Percentiles rank a stretch among this genome's conserved stretches.
These are phyloP conservation scores for Coniosporium tulheliwenetii DNA, from an alignment of 2,329 filamentous ascomycete species.

Conservation along the genomic window DNA sequence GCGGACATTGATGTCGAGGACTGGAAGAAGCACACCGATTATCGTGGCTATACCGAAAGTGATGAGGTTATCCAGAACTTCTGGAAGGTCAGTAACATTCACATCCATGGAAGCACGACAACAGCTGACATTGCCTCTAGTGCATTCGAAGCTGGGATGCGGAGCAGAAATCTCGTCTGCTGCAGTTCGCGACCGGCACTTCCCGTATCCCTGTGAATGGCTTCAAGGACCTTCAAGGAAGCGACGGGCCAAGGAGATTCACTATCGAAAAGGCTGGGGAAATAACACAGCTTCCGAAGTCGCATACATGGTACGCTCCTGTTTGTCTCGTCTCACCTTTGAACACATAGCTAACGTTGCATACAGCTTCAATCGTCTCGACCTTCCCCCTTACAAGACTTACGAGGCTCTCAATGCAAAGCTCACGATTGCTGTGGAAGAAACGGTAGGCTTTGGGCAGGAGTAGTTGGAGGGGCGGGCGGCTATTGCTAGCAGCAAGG, in stretches of 20 bases:
- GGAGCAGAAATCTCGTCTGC: constrained; percentile 87
- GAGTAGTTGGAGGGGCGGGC: constrained; percentile 43
- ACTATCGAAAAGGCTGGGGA: constrained; percentile 98
- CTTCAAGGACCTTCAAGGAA: constrained; percentile 97
- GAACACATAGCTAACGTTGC: constrained; percentile 8
- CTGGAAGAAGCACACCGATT: constrained; percentile 99
- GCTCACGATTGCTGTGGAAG: constrained; percentile 91
- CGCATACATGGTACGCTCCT: constrained; percentile 74
- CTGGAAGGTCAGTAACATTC: constrained; percentile 56
- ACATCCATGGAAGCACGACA: not conserved
- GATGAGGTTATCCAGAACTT: constrained; percentile 97
- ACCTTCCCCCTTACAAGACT: constrained; percentile 84
- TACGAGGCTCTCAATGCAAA: constrained; percentile 76
- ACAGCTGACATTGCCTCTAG: constrained; percentile 13
- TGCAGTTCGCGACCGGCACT: constrained; percentile 96
- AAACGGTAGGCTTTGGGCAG: constrained; percentile 97
- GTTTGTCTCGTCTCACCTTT: too few relatives aligned
- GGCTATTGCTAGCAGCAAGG: not conserved
- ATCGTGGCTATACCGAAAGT: constrained; percentile 93
- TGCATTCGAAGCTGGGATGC: constrained; percentile 93
- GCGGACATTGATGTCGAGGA: constrained; percentile 99
- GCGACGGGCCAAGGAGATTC: constrained; percentile 85
- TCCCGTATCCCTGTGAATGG: constrained; percentile 97
- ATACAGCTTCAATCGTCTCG: constrained; percentile 83
- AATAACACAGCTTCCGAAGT: constrained; percentile 79